Evolutionary conservation across 1,284 basidiomycete species (phyloP).

Genomic region (Cutaneotrichosporon sp.): DNA sequence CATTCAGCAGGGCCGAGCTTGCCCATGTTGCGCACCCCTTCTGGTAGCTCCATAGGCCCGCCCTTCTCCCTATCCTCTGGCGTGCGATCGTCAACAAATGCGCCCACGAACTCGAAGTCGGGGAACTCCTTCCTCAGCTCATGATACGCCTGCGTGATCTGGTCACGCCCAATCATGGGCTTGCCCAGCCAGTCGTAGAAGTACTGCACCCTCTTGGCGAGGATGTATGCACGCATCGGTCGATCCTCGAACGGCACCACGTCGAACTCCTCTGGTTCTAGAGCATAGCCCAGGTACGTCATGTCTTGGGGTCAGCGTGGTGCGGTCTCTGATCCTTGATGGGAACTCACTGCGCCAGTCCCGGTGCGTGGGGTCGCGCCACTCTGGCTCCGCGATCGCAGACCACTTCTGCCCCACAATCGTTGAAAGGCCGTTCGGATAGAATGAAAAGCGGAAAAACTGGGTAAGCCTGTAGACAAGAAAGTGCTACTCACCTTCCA

Average conservation of each 20-base stretch:
- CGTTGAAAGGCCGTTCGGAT: constrained; percentile 13
- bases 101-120: constrained; percentile 26
- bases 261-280: constrained; percentile 1
- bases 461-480: neutral
- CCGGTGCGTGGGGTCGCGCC: neutral
- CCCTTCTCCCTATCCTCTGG: neutral
- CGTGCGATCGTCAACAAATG: constrained; percentile 14
- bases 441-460: constrained; percentile 25
- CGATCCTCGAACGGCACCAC: constrained; percentile 10
- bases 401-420: constrained; percentile 22
- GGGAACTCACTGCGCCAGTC: constrained; percentile 1
- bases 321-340: no score
- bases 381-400: constrained; percentile 10
- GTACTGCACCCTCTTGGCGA: constrained; percentile 23
- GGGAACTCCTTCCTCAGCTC: constrained; percentile 23
- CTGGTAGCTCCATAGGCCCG: constrained; percentile 12
- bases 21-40: constrained; percentile 20
- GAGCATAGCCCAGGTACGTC: constrained; percentile 9
- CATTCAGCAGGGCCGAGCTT: constrained; percentile 14
- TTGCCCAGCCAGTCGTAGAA: constrained; percentile 13
- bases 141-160: constrained; percentile 13
- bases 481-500: constrained; percentile 23
- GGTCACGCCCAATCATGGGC: constrained; percentile 9
- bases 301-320: no score
- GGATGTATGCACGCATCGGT: constrained; percentile 21